phyloP scores from a whole-genome alignment of 306 rosid genomes.

The Cicer chorassanicum region DNA sequence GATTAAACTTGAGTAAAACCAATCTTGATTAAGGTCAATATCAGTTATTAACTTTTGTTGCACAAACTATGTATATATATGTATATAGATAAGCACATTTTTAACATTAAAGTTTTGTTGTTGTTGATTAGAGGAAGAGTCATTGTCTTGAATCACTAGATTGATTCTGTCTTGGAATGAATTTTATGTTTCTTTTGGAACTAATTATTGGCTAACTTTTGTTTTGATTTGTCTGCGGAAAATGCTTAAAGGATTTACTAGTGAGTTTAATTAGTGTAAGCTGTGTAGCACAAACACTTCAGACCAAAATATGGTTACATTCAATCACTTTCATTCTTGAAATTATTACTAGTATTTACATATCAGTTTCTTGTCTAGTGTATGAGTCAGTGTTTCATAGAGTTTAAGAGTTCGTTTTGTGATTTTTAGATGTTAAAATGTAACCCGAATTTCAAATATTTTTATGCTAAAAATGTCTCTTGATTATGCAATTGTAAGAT shows the following conservation, averaged over 20 bases:
- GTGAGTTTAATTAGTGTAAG: constrained; percentile 23
- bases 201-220: background rate
- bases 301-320: no score
- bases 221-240: background rate
- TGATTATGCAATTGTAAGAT: constrained; percentile 29
- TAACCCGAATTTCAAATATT: background rate
- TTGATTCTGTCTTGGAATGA: constrained; percentile 38
- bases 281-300: no score
- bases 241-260: background rate
- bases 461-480: constrained; percentile 5
- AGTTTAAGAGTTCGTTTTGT: background rate
- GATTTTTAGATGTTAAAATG: constrained; percentile 6
- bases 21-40: background rate
- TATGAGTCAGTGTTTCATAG: no score
- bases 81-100: background rate
- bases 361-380: no score
- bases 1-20: background rate
- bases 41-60: background rate
- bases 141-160: background rate
- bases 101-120: constrained; percentile 19
- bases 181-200: constrained; percentile 17
- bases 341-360: no score
- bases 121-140: constrained; percentile 16
- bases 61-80: background rate
- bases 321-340: no score